Evolutionary conservation across 306 rosid species (phyloP).

Genomic region (Cucumis melo): DNA sequence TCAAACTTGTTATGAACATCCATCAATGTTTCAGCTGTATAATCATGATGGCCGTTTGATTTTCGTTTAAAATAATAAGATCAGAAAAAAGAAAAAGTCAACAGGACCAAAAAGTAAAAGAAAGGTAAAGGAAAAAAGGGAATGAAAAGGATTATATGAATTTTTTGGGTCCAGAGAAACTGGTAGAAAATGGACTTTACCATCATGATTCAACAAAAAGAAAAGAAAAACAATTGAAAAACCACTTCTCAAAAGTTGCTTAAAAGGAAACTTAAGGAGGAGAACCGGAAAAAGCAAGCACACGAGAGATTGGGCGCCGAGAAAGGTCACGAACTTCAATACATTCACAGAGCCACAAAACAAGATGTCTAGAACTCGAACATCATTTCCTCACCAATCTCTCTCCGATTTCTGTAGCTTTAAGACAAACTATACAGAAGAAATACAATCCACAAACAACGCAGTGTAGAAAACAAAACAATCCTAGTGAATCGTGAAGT

Average conservation of each 20-base stretch:
- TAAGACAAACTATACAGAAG: background rate
- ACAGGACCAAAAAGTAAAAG: background rate
- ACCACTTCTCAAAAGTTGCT: background rate
- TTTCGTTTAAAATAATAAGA: background rate
- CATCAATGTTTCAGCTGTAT: background rate
- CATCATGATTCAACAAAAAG: background rate
- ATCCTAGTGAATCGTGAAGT: background rate
- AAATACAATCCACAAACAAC: background rate
- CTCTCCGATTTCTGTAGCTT: background rate
- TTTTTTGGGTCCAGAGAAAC: constrained; percentile 1
- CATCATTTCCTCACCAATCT: background rate
- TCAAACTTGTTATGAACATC: background rate
- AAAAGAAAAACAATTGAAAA: background rate
- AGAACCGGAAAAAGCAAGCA: background rate
- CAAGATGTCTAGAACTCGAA: background rate
- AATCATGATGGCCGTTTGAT: background rate
- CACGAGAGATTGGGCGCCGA: background rate
- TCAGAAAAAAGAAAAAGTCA: background rate
- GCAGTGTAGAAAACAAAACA: background rate
- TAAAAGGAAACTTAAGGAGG: background rate
- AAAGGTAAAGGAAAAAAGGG: background rate
- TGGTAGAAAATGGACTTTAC: background rate
- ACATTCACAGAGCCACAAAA: background rate
- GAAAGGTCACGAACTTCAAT: background rate
- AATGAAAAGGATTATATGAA: background rate